Conservation (phyloP, 768 basidiomycete species). For the Russula brevipes region DNA sequence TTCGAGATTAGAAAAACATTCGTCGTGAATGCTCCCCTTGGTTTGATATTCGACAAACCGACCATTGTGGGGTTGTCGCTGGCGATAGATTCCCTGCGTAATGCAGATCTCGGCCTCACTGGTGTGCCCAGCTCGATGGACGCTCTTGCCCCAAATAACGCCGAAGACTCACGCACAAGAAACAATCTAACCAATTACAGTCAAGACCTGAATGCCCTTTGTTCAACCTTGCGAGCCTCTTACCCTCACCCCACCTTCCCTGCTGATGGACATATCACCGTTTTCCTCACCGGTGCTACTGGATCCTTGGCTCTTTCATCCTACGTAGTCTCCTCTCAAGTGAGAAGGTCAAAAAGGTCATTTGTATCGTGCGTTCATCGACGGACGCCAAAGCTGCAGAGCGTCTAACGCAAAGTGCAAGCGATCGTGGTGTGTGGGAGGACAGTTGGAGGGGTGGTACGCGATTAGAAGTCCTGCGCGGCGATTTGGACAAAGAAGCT, state of each 20-base stretch:
- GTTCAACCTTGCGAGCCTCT: constrained; percentile 49
- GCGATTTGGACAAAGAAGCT: constrained; percentile 70
- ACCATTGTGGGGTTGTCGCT: constrained; percentile 73
- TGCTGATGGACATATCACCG: constrained; percentile 54
- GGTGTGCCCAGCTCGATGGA: constrained; percentile 29
- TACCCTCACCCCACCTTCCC: constrained; percentile 61
- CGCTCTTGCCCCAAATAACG: neutral
- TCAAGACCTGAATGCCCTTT: constrained; percentile 64
- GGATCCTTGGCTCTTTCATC: constrained; percentile 94
- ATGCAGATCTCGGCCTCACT: constrained; percentile 74
- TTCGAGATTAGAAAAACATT: constrained; percentile 95
- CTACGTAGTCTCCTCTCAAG: constrained; percentile 71
- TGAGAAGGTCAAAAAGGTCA: constrained; percentile 71
- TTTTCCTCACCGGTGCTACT: constrained; percentile 96
- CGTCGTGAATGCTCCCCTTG: constrained; percentile 84
- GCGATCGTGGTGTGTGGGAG: constrained; percentile 83
- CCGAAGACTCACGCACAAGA: neutral
- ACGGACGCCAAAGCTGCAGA: constrained; percentile 54
- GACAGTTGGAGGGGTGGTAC: constrained; percentile 69
- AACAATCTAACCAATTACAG: constrained; percentile 38
- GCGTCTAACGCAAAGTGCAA: constrained; percentile 65
- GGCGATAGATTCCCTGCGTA: constrained; percentile 69
- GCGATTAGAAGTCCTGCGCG: constrained; percentile 72
- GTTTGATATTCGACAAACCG: constrained; percentile 86
- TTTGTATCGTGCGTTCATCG: constrained; percentile 84